A percentile compares a stretch with the other conserved stretches of the same genome.
phyloP scores from a whole-genome alignment of 2,329 filamentous ascomycete species.

The Cladosporium phlei region DNA sequence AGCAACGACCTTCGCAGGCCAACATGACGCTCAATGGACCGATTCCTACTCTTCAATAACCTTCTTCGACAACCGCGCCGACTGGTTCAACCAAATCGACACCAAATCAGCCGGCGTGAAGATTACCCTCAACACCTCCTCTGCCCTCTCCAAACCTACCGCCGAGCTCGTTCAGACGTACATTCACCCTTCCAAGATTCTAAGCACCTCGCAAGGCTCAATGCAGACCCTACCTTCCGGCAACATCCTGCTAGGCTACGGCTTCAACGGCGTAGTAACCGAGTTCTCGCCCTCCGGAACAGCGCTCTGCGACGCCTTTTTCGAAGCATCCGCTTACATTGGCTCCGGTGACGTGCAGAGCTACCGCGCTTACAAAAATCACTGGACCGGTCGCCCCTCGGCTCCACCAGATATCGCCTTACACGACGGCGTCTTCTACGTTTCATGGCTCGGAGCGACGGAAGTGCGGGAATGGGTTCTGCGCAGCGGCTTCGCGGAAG shows the following conservation, averaged over 20 bases:
- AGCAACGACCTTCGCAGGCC: constrained; percentile 30
- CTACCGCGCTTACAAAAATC: constrained; percentile 51
- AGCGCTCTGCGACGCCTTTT: constrained; percentile 49
- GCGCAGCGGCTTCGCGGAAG: constrained; percentile 22
- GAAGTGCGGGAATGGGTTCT: constrained; percentile 46
- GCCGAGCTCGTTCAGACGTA: constrained; percentile 26
- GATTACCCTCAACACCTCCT: constrained; percentile 20
- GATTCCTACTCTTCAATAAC: constrained; percentile 24
- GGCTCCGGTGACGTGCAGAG: constrained; percentile 40
- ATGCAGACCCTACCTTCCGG: constrained; percentile 48
- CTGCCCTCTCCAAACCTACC: constrained; percentile 22
- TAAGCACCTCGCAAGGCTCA: constrained; percentile 46
- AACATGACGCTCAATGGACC: constrained; percentile 35
- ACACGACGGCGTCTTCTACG: constrained; percentile 44
- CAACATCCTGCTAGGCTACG: constrained; percentile 52
- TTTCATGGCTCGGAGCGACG: constrained; percentile 50
- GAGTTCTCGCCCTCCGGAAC: constrained; percentile 42
- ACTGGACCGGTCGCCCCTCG: constrained; percentile 41
- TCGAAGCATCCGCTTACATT: constrained; percentile 30
- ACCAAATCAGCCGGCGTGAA: constrained; percentile 19
- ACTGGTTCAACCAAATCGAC: constrained; percentile 22
- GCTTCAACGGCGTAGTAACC: constrained; percentile 36
- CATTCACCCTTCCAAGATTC: constrained; percentile 24
- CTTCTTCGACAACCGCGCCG: constrained; percentile 47
- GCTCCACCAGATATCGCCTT: constrained; percentile 22